Conservation (phyloP, 1,139 yeast genomes). For the Zhuliangozyma parablackwelliae region DNA sequence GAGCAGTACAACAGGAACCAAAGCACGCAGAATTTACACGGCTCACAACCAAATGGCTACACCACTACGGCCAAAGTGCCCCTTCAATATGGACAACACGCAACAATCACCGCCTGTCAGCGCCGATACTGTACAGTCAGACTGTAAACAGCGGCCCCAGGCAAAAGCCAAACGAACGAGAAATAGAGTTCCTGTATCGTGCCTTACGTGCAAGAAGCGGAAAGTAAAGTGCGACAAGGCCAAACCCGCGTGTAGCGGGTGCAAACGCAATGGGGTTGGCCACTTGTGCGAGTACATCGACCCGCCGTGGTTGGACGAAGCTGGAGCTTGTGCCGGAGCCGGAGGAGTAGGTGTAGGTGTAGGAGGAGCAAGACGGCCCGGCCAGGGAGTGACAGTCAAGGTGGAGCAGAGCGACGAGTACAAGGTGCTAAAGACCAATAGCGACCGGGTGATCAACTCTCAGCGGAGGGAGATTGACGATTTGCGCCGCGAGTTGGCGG, state of each 20-base stretch:
- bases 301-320: conserved; percentile 33
- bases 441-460: conserved; percentile 19
- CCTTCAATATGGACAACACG: background rate
- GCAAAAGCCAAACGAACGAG: conserved; percentile 19
- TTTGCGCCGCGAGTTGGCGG: conserved; percentile 28
- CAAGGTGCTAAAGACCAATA: conserved; percentile 15
- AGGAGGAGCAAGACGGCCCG: background rate
- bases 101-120: background rate
- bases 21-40: too few relatives aligned
- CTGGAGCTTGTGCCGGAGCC: background rate
- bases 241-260: conserved; percentile 42
- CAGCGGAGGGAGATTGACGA: conserved; percentile 36
- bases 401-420: conserved; percentile 19
- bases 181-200: conserved; percentile 39
- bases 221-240: conserved; percentile 46
- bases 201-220: conserved; percentile 39
- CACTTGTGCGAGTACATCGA: conserved; percentile 41
- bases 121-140: background rate
- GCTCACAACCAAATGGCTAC: too few relatives aligned
- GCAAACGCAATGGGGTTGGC: conserved; percentile 38
- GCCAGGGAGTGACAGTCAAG: conserved; percentile 4
- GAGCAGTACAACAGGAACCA: too few relatives aligned
- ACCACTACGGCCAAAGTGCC: background rate
- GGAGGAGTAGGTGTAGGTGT: background rate
- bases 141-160: too few relatives aligned